Evolutionary conservation across 805 yeast species (phyloP), one percentile per base, ranked within the genome.

Genomic region (Lipomyces orientalis): DNA sequence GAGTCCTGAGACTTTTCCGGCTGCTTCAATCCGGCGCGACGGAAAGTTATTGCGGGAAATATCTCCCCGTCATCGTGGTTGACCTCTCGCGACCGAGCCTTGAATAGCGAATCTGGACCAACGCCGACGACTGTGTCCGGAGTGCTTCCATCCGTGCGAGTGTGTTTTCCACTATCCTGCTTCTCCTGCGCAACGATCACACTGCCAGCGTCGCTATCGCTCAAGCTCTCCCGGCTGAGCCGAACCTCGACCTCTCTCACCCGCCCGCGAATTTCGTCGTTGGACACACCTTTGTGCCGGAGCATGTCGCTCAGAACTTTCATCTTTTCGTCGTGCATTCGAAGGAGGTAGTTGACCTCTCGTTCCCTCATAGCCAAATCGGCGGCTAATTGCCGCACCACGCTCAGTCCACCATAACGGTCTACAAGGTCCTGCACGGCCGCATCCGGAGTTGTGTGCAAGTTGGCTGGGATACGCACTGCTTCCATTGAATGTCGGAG

Each of bases 361-460:
- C 83, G 78, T 62, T 85, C 87, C 46, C 85, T 78, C 46, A 78
- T 76, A 0, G 86, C 83, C 67, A 85, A 73, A 63, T 85, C 88
- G 1, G 78, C 68, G 0, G 87, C 82, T 22, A 85, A 74, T 70
- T 84, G 88, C 51, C 83, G 77, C 3, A 85, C 79, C 31, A 85
- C 78, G 0, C 71, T 72, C 7, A 76, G 71, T 0, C 77, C 76
- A 3, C 83, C 82, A 60, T 77, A 75, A 10, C 80, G 69, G 6
- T 73, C 74, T 1, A 80, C 70, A 31, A 78, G 66, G n/a, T 77
- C 76, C 22, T 76, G 74, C 16, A 81, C 74, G 9, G 76, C 73
- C 12, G 63, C 66, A 58, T 79, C 80, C 0, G 80, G 71, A 3
- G 77, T 69, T n/a, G 77, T 67, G 67, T 80, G 83, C 31, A 80